Conservation (phyloP, 352 stramenopile genomes). For the Pythium grandisporangium region DNA sequence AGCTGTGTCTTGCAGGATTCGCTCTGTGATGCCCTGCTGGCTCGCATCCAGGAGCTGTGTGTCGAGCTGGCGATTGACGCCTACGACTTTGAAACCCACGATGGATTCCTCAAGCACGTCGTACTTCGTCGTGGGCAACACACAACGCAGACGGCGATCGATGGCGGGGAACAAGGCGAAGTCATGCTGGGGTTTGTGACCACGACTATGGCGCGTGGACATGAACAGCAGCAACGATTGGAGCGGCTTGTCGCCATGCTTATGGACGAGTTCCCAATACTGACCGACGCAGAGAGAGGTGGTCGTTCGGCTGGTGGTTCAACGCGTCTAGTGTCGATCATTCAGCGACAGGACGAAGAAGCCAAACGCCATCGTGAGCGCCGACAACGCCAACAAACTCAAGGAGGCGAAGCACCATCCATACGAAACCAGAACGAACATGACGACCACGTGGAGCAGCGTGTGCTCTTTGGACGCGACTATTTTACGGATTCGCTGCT, state of each 20-base stretch:
- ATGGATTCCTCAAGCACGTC: slow-evolving; percentile 60
- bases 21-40: slow-evolving; percentile 33
- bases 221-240: slow-evolving; percentile 20
- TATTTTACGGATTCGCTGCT: slow-evolving; percentile 58
- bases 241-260: slow-evolving; percentile 22
- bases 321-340: no score
- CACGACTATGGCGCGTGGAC: slow-evolving; percentile 19
- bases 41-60: slow-evolving; percentile 17
- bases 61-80: slow-evolving; percentile 21
- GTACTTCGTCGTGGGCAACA: slow-evolving; percentile 50
- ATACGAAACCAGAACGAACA: no score
- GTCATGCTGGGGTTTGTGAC: slow-evolving; percentile 67
- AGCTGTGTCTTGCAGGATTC: slow-evolving; percentile 38
- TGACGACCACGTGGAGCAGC: slow-evolving; percentile 15
- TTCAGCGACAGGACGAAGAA: slow-evolving; percentile 55
- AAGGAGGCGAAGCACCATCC: no score
- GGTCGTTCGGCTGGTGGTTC: no score
- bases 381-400: no score
- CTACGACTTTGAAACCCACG: slow-evolving; percentile 52
- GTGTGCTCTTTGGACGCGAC: slow-evolving; percentile 30
- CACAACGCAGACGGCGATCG: no score
- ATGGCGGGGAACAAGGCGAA: slow-evolving; percentile 16
- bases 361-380: slow-evolving; percentile 27
- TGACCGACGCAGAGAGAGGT: neutral
- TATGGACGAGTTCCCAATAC: slow-evolving; percentile 10